Evolutionary conservation across 2,329 filamentous ascomycete genomes (phyloP), one percentile per base, ranked within the genome.

Genomic region (Magnaporthiopsis incrustans): DNA sequence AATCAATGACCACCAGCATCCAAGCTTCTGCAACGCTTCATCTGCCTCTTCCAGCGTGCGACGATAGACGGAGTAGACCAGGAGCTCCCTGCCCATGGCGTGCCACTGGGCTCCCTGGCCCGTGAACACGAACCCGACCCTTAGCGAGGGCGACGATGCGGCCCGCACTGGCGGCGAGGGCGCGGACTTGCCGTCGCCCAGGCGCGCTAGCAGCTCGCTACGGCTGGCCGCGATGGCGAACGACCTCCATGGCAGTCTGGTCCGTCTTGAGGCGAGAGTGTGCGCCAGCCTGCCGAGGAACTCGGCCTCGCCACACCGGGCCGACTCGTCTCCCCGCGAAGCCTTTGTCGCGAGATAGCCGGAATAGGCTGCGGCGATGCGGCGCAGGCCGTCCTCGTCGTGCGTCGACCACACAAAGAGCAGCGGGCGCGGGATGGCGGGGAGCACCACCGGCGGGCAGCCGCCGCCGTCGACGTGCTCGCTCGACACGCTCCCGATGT

Each of bases 71-170:
- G 64, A 61, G 32, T 63, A 62, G 22, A 14, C 18, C 7, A 63
- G 30, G 3, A 69, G 64, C 44, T 66, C 65, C 15, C 65, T 63
- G 22, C 71, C 72, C 73, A 75, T 75, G 11, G 65, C 66, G 53
- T 63, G 61, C 70, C 73, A 76, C 63, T 75, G 74, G 0, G 73
- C 74, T 10, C 74, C 74, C 60, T 76, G 74, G 26, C 74, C 73
- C 11, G 70, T 74, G 67, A 75, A 76, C 5, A 74, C 68, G 60
- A 72, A 69, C 12, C 65, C 67, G 57, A 60, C n/a, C 22, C 22
- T 22, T 7, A 53, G 44, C 44, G 22, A 6, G 6, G 44, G 44
- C 44, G 44, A 53, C 44, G 44, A 53, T 11, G 44, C 44, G 6
- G 44, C 44, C 18, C 44, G 18, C 18, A 53, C 44, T 1, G 44